Evolutionary conservation across 2,329 filamentous ascomycete species (phyloP).

Genomic region (Sporothrix phasma): DNA sequence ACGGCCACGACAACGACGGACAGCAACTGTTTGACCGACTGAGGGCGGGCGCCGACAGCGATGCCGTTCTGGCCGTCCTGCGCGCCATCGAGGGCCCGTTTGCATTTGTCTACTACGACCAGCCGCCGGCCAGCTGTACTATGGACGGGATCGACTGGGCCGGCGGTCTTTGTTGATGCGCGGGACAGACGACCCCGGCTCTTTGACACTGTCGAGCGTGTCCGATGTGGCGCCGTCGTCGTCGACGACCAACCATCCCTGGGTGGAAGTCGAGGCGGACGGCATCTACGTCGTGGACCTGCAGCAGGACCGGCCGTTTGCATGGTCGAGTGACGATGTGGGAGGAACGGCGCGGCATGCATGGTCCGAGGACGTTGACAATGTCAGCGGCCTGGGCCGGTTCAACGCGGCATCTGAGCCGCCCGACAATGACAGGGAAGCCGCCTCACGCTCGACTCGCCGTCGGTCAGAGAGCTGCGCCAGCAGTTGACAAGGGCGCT

Average conservation of each 20-base stretch:
- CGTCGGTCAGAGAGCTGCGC: slow-evolving; percentile 44
- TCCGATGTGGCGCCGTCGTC: slow-evolving; percentile 39
- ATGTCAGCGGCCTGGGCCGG: slow-evolving; percentile 33
- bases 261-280: slow-evolving; percentile 76
- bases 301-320: slow-evolving; percentile 15
- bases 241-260: slow-evolving; percentile 31
- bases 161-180: slow-evolving; percentile 67
- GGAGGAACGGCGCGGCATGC: slow-evolving; percentile 21
- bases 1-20: slow-evolving; percentile 59
- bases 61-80: slow-evolving; percentile 36
- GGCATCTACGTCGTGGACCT: slow-evolving; percentile 61
- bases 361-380: slow-evolving; percentile 26
- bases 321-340: neutral
- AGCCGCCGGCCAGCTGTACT: slow-evolving; percentile 55
- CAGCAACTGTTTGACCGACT: slow-evolving; percentile 56
- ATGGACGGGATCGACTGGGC: slow-evolving; percentile 78
- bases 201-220: slow-evolving; percentile 60
- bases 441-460: slow-evolving; percentile 32
- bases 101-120: slow-evolving; percentile 78
- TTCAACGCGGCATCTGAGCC: slow-evolving; percentile 37
- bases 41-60: slow-evolving; percentile 29
- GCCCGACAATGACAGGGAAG: slow-evolving; percentile 14
- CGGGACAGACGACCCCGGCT: slow-evolving; percentile 21
- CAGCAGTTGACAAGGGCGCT: slow-evolving; percentile 51
- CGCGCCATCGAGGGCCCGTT: slow-evolving; percentile 69